Evolutionary conservation across 768 basidiomycete genomes (phyloP).

Genomic region (Leccinum broughii): DNA sequence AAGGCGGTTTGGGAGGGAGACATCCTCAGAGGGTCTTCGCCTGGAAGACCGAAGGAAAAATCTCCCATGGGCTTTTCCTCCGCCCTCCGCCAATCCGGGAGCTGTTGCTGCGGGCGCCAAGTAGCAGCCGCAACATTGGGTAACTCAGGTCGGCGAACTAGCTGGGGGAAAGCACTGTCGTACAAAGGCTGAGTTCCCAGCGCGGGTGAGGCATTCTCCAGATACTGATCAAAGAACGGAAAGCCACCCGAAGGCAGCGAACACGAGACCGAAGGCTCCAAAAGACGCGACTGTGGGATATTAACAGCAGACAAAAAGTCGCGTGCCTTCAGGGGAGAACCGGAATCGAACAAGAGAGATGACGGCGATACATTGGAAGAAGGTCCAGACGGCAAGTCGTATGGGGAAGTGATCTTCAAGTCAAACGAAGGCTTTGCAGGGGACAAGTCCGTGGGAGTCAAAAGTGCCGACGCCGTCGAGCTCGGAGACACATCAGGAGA

Average conservation of each 20-base stretch:
- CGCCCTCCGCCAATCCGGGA: constrained; percentile 46
- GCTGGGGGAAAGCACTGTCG: constrained; percentile 33
- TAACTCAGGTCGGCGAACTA: constrained; percentile 21
- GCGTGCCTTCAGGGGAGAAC: constrained; percentile 37
- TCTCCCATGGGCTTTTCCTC: constrained; percentile 32
- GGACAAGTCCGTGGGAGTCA: constrained; percentile 75
- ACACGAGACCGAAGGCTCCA: constrained; percentile 19
- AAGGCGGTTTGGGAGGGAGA: constrained; percentile 30
- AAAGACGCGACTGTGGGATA: constrained; percentile 28
- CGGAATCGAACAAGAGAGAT: constrained; percentile 47
- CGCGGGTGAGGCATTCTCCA: constrained; percentile 43
- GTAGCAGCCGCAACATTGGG: constrained; percentile 13
- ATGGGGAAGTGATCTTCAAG: constrained; percentile 51
- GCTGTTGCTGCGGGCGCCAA: constrained; percentile 32
- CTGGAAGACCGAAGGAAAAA: constrained; percentile 23
- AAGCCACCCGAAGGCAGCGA: constrained; percentile 30
- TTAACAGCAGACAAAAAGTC: constrained; percentile 29
- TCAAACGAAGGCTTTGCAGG: constrained; percentile 61
- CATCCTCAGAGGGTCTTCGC: constrained; percentile 31
- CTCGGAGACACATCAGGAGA: constrained; percentile 75
- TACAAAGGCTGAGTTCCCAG: constrained; percentile 38
- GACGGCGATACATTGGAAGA: constrained; percentile 35
- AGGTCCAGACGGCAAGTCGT: constrained; percentile 41
- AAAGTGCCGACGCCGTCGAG: constrained; percentile 66
- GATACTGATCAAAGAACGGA: constrained; percentile 55